Evolutionary conservation across 345 rosid genomes (phyloP), one percentile per base, ranked within the genome.

Genomic region (Murraya paniculata): DNA sequence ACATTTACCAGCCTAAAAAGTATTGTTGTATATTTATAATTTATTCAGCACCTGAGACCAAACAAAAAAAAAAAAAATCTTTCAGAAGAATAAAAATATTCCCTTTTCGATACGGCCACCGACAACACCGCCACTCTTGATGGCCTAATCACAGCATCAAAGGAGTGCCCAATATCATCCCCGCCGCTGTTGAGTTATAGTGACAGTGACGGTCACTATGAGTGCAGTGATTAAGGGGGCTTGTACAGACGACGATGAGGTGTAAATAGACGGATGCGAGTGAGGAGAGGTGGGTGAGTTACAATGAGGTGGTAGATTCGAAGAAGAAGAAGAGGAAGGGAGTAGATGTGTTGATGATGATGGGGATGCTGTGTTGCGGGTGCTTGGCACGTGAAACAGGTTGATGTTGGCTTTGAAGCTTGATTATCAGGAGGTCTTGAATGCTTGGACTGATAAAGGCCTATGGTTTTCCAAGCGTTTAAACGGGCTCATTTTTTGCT

Each of bases 231-330:
- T 56, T 27, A 55, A n/a, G n/a, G 58, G 66, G 48, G 83, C 88
- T 91, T 68, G 72, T 88, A 59, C 64, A 89, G 79, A 77, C 92
- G 39, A 97, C 98, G 36, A 92, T 93, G 94, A 92, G 84, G 84
- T 59, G 87, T 28, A 84, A 83, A 31, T 86, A 81, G 77, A 87
- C 86, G 81, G 90, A 89, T 62, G 82, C 74, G 64, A 86, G 86
- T 39, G 91, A 86, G 79, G 95, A 95, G 84, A 86, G 81, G 81
- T 94, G 98, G 98, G 98, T 93, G 76, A 84, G 94, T 67, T 94
- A 91, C 82, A 86, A 88, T 14, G 91, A 89, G 61, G 97, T 91
- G 27, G 95, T 91, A 80, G 89, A 80, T 81, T 82, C 82, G 83
- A 85, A 78, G 68, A 83, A 78, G 84, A 81, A 82, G 83, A 87